Conservation (phyloP, 495 filamentous ascomycete genomes). For the Corynascus novoguineensis region DNA sequence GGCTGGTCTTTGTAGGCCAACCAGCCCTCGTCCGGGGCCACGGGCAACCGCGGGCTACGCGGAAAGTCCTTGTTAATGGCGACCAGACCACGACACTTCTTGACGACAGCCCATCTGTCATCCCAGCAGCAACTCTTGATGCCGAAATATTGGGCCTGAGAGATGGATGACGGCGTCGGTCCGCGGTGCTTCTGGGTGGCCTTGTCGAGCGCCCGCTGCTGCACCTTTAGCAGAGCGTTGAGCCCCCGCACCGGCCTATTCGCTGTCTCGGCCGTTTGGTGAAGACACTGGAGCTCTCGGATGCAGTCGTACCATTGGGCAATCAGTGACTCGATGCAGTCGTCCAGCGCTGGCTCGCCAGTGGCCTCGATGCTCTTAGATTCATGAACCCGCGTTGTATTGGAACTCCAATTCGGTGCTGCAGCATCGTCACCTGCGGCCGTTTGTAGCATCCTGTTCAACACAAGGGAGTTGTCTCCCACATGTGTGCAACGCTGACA, state of each 20-base stretch:
- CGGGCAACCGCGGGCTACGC: slow-evolving; percentile 22
- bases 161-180: slow-evolving; percentile 6
- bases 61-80: slow-evolving; percentile 32
- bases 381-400: neutral
- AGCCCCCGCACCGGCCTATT: slow-evolving; percentile 22
- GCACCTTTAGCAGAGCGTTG: slow-evolving; percentile 23
- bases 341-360: neutral
- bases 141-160: slow-evolving; percentile 26
- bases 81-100: slow-evolving; percentile 29
- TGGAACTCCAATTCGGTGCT: neutral
- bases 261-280: slow-evolving; percentile 14
- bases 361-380: neutral
- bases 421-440: neutral
- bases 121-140: slow-evolving; percentile 30
- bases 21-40: slow-evolving; percentile 20
- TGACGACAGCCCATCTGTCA: slow-evolving; percentile 28
- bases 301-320: slow-evolving; percentile 26
- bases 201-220: slow-evolving; percentile 29
- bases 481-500: too few species aligned
- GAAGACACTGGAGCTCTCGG: slow-evolving; percentile 22
- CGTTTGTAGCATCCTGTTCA: neutral
- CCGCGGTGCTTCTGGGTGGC: slow-evolving; percentile 17
- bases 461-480: neutral
- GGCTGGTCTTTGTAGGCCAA: slow-evolving; percentile 24
- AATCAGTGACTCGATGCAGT: slow-evolving; percentile 21